Percentiles rank a stretch among this genome's conserved stretches.
These are phyloP conservation scores for Ganoderma leucocontextum DNA, from an alignment of 1,284 basidiomycete species.

Conservation along the genomic window DNA sequence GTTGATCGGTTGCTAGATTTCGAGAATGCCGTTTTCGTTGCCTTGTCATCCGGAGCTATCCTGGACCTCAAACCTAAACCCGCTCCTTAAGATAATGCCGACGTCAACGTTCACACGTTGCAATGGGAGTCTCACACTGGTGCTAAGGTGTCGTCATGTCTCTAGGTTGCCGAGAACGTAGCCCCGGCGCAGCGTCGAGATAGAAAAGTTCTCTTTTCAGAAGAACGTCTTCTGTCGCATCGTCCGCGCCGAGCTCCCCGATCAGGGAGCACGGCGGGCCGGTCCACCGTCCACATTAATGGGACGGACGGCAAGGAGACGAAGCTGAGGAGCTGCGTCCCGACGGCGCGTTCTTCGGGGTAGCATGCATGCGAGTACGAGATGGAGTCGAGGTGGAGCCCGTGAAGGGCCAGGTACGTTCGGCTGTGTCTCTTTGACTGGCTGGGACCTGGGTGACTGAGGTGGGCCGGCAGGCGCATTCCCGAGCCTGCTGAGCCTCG, in stretches of 20 bases:
- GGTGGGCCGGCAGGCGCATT: slow-evolving; percentile 53
- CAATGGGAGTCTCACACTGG: no score
- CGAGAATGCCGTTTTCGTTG: slow-evolving; percentile 97
- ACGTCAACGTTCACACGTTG: no score
- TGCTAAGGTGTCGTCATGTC: background rate
- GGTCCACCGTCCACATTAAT: slow-evolving; percentile 29
- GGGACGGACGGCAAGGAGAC: slow-evolving; percentile 60
- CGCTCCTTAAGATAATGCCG: slow-evolving; percentile 86
- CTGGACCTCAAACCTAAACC: slow-evolving; percentile 95
- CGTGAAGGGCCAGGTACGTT: slow-evolving; percentile 85
- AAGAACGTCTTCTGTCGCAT: slow-evolving; percentile 78
- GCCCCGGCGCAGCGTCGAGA: slow-evolving; percentile 82
- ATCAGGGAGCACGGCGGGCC: slow-evolving; percentile 44
- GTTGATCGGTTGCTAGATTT: slow-evolving; percentile 67
- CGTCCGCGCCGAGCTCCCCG: slow-evolving; percentile 63
- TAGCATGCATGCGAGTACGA: slow-evolving; percentile 84
- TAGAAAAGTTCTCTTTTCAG: slow-evolving; percentile 90
- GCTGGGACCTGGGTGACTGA: background rate
- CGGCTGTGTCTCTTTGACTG: background rate
- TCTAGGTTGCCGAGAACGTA: slow-evolving; percentile 98
- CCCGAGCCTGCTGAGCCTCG: slow-evolving; percentile 88
- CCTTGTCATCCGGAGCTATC: slow-evolving; percentile 93
- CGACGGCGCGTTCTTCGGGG: slow-evolving; percentile 49
- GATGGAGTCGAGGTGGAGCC: slow-evolving; percentile 93
- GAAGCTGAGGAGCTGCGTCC: slow-evolving; percentile 79